Evolutionary conservation across 768 basidiomycete species (phyloP).

Genomic region (Rhodotorula toruloides): DNA sequence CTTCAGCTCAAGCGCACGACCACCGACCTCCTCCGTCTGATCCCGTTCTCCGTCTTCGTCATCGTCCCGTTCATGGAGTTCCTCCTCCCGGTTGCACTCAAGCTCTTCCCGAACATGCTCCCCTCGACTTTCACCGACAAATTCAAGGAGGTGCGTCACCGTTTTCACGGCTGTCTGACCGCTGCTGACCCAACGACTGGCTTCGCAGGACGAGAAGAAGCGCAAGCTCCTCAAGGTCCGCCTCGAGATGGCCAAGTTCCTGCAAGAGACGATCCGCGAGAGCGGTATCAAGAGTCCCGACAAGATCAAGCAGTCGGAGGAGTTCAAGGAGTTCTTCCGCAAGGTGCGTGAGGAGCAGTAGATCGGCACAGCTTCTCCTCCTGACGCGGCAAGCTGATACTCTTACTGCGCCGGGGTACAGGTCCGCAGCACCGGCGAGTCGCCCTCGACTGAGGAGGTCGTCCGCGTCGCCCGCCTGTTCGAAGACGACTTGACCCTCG

Average conservation of each 20-base stretch:
- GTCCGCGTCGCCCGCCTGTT: slow-evolving; percentile 94
- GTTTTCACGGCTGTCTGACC: too few species aligned
- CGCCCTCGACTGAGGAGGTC: slow-evolving; percentile 78
- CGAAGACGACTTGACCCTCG: slow-evolving; percentile 93
- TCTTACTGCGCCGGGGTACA: slow-evolving; percentile 44
- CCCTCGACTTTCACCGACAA: slow-evolving; percentile 98
- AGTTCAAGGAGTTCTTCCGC: slow-evolving; percentile 99
- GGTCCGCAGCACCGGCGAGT: slow-evolving; percentile 92
- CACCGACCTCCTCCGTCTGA: slow-evolving; percentile 80
- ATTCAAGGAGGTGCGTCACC: slow-evolving; percentile 68
- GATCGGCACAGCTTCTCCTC: too few species aligned
- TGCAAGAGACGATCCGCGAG: slow-evolving; percentile 94
- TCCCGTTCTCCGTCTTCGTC: slow-evolving; percentile 91
- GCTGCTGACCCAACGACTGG: neutral
- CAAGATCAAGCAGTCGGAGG: slow-evolving; percentile 79
- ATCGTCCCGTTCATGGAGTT: slow-evolving; percentile 98
- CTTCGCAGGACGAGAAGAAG: slow-evolving; percentile 84
- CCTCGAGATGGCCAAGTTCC: slow-evolving; percentile 97
- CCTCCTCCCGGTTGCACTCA: slow-evolving; percentile 87
- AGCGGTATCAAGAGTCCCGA: slow-evolving; percentile 86
- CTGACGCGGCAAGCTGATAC: neutral
- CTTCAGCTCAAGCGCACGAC: slow-evolving; percentile 85
- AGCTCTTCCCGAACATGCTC: slow-evolving; percentile 97
- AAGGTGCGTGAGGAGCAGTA: too few species aligned
- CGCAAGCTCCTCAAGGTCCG: slow-evolving; percentile 89